Evolutionary conservation across 2,329 filamentous ascomycete species (phyloP).

Genomic region (Gnomoniopsis sp.): DNA sequence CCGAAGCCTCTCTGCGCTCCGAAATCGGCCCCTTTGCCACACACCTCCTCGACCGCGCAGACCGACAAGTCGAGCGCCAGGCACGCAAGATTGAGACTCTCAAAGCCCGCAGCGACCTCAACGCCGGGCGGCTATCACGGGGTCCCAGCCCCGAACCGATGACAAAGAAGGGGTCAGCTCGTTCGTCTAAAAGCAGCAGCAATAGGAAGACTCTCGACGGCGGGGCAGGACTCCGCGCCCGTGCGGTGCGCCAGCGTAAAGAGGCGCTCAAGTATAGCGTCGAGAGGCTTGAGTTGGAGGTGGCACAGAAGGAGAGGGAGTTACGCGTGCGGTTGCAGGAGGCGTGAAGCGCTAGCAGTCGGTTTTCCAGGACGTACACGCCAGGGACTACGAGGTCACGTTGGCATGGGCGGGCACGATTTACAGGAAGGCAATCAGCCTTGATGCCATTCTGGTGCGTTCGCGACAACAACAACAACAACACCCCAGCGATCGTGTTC

Average conservation of each 20-base stretch:
- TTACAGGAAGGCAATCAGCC: too few species aligned
- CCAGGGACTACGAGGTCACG: not conserved
- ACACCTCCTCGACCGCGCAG: conserved; percentile 75
- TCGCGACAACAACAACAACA: too few species aligned
- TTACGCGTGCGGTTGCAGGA: conserved; percentile 47
- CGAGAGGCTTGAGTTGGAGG: conserved; percentile 79
- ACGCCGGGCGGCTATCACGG: conserved; percentile 64
- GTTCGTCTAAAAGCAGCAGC: not conserved
- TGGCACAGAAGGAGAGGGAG: conserved; percentile 69
- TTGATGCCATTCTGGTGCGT: too few species aligned
- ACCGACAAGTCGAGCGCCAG: conserved; percentile 77
- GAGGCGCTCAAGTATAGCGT: conserved; percentile 84
- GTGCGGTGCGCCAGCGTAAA: conserved; percentile 72
- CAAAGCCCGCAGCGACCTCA: conserved; percentile 77
- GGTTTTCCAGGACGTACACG: not conserved
- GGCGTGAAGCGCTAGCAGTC: conserved; percentile 16
- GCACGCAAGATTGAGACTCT: conserved; percentile 79
- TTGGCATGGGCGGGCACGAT: too few species aligned
- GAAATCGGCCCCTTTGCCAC: conserved; percentile 87
- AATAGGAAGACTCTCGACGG: conserved; percentile 44
- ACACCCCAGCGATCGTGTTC: too few species aligned
- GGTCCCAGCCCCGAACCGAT: conserved; percentile 15
- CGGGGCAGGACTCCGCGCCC: conserved; percentile 48
- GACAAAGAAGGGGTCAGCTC: conserved; percentile 18
- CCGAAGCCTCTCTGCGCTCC: conserved; percentile 79